These are phyloP conservation scores for Gossypium arboreum DNA, from an alignment of 345 rosid genomes.

Conservation along the genomic window DNA sequence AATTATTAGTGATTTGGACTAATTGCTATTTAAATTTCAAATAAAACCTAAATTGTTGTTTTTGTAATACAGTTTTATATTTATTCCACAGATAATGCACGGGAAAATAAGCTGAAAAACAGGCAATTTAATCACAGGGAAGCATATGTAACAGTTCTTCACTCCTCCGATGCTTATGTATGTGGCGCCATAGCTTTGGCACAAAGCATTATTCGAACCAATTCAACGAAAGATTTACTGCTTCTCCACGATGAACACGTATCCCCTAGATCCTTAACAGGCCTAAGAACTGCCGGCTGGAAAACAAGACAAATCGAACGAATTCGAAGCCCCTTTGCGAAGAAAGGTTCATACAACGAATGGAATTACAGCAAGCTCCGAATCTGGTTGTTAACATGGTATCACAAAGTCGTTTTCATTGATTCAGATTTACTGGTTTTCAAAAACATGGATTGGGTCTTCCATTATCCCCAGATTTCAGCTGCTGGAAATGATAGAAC, in stretches of 20 bases:
- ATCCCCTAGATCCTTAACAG: conserved; percentile 34
- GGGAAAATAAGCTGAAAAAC: background rate
- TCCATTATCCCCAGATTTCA: conserved; percentile 60
- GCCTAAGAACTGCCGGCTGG: conserved; percentile 68
- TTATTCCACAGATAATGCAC: background rate
- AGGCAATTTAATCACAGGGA: conserved; percentile 17
- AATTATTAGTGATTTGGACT: too few relatives aligned
- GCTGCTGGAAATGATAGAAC: conserved; percentile 40
- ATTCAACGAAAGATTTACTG: conserved; percentile 48
- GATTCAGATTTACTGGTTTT: conserved; percentile 65
- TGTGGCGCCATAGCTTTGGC: conserved; percentile 91
- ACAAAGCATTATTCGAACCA: conserved; percentile 59
- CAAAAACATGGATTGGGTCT: conserved; percentile 50
- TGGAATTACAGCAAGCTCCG: conserved; percentile 94
- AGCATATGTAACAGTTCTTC: conserved; percentile 83
- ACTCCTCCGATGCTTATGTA: conserved; percentile 80
- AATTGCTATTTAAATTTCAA: background rate
- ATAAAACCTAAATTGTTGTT: background rate
- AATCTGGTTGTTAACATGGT: conserved; percentile 58
- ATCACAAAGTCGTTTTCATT: conserved; percentile 64
- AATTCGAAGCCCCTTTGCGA: conserved; percentile 60
- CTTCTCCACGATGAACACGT: conserved; percentile 64
- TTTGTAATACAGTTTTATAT: background rate
- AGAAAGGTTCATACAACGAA: conserved; percentile 58
- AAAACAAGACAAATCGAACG: conserved; percentile 38